Evolutionary conservation across 1,284 basidiomycete genomes (phyloP).

Genomic region (Leccinum griseonigrum): DNA sequence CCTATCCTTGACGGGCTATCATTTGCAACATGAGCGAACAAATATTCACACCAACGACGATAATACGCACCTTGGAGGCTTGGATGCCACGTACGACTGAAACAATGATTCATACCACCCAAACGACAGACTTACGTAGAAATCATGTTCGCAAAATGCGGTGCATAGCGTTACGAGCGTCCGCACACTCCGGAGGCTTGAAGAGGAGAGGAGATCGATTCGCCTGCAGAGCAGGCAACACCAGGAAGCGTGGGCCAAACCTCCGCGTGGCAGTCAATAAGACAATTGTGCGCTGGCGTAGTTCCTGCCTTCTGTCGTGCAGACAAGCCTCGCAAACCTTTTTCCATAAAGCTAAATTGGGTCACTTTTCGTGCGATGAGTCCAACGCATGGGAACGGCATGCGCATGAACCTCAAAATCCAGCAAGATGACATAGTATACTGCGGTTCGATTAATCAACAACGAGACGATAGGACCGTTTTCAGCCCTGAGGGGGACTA

Average conservation of each 20-base stretch:
- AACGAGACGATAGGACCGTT: conserved; percentile 39
- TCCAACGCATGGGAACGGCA: conserved; percentile 45
- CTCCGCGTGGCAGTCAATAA: conserved; percentile 58
- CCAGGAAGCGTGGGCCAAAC: conserved; percentile 63
- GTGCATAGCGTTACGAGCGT: conserved; percentile 36
- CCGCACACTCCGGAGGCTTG: conserved; percentile 28
- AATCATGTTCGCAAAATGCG: conserved; percentile 48
- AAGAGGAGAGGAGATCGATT: conserved; percentile 38
- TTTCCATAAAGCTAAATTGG: conserved; percentile 52
- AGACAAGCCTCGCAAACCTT: conserved; percentile 17
- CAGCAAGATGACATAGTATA: conserved; percentile 41
- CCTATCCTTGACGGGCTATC: conserved; percentile 64
- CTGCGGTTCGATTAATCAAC: conserved; percentile 38
- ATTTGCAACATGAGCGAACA: not conserved
- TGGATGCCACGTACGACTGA: conserved; percentile 54
- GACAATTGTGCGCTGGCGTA: conserved; percentile 40
- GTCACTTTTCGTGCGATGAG: conserved; percentile 51
- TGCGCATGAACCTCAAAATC: conserved; percentile 25
- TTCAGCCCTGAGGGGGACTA: conserved; percentile 4
- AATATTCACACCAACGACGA: rapidly evolving
- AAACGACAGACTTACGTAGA: conserved; percentile 45
- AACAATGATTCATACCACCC: conserved; percentile 69
- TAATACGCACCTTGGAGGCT: conserved; percentile 37
- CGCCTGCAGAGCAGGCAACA: conserved; percentile 51
- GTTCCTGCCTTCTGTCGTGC: conserved; percentile 9